Conservation (phyloP, 2,329 filamentous ascomycete species). For the Dactylellina parvicollis region DNA sequence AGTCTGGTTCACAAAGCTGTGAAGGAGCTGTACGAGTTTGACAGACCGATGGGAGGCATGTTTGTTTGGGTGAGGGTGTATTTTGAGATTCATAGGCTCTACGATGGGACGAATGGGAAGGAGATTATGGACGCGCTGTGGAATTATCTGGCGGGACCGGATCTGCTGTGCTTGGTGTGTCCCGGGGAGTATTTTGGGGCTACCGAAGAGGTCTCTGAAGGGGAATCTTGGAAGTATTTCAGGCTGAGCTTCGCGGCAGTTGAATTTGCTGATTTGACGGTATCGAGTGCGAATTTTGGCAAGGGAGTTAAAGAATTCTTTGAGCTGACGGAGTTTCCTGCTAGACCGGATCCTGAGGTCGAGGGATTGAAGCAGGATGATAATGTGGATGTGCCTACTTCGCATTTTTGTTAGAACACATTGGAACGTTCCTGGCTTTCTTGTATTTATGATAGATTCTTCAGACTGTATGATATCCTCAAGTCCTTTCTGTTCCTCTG, state of each 20-base stretch:
- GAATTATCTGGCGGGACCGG: slow-evolving; percentile 53
- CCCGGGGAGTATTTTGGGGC: slow-evolving; percentile 80
- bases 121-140: slow-evolving; percentile 56
- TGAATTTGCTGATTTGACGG: slow-evolving; percentile 73
- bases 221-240: slow-evolving; percentile 75
- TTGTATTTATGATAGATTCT: too few species aligned
- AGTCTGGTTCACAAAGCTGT: slow-evolving; percentile 43
- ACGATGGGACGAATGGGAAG: slow-evolving; percentile 56
- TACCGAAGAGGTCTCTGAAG: slow-evolving; percentile 68
- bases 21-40: slow-evolving; percentile 73
- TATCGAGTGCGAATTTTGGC: slow-evolving; percentile 72
- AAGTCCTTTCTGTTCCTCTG: too few species aligned
- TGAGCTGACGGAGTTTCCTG: slow-evolving; percentile 65
- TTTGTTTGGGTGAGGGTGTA: slow-evolving; percentile 83
- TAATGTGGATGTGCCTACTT: background rate
- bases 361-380: slow-evolving; percentile 9
- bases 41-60: slow-evolving; percentile 87
- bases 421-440: background rate
- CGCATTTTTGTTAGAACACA: slow-evolving; percentile 17
- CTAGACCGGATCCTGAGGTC: slow-evolving; percentile 10
- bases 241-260: slow-evolving; percentile 87
- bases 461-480: background rate
- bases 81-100: slow-evolving; percentile 78
- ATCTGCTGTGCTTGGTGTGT: slow-evolving; percentile 68
- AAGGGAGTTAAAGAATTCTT: slow-evolving; percentile 79